Base-by-base conservation (phyloP, 805 yeast species). In the Myxozyma sirexii region DNA sequence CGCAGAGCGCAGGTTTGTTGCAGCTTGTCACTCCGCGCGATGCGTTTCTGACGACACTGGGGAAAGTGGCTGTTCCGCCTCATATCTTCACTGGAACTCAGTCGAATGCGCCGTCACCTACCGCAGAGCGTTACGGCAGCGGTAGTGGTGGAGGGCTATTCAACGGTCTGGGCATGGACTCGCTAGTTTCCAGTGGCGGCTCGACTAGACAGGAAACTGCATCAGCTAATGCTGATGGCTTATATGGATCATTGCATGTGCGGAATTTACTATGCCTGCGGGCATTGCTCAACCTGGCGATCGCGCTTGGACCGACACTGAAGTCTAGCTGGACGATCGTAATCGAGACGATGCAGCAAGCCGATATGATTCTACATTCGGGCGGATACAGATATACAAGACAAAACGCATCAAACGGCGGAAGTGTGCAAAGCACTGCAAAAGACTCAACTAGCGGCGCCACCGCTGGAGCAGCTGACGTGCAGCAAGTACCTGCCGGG, bases 1-100 rank as follows among this genome's bases (percentile, higher is more conserved):
- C 96, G 5, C 97, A 90, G 70, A 84, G 92, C 0, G 81, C 92
- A 0, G 97, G 97, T 0, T 75, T 90, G 15, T 72, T 91, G n/a
- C 85, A 84, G 0, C 70, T 87, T 12, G 69, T 72, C 0, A 76
- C 75, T 0, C 76, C 86, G 23, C 76, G 96, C 50, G 88, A 90
- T 67, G 81, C 82, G 8, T 80, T 84, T 48, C 60, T 77, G 53
- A 62, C 67, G 4, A 67, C 76, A 6, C 63, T 77, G 29, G 73
- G 67, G 4, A 57, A 65, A 26, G 67, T 69, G 21, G 66, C 75
- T 19, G 69, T 71, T 13, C 68, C 72, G 3, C 50, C 65, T 2
- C 63, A 54, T 4, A 53, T 64, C n/a, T 58, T 62, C 42, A 58
- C 66, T 3, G 65, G 57, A 12, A 41, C 35, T n/a, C 56, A 51